Evolutionary conservation across 2,329 filamentous ascomycete genomes (phyloP).

Genomic region (Fusarium secorum): DNA sequence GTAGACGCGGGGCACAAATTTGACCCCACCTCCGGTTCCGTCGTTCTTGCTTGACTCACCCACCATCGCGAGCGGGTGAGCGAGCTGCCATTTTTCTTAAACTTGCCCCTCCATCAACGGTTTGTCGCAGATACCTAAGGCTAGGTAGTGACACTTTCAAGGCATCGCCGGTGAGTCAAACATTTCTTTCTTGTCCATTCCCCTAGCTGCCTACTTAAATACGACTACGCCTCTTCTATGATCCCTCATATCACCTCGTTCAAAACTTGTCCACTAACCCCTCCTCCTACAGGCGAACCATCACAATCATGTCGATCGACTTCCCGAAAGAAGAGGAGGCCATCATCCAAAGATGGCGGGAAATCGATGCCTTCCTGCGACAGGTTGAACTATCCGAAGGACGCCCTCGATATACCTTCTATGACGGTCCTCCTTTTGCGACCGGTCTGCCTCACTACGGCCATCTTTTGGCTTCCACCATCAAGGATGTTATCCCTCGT

Average conservation of each 20-base stretch:
- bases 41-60: slow-evolving; percentile 42
- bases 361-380: slow-evolving; percentile 88
- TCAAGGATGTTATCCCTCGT: slow-evolving; percentile 95
- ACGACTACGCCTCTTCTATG: neutral
- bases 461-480: slow-evolving; percentile 88
- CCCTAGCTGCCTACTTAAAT: neutral
- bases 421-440: slow-evolving; percentile 84
- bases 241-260: neutral
- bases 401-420: slow-evolving; percentile 89
- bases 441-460: slow-evolving; percentile 73
- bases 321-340: slow-evolving; percentile 92
- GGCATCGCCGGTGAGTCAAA: slow-evolving; percentile 25
- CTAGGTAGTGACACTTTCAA: slow-evolving; percentile 11
- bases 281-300: slow-evolving; percentile 15
- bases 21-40: slow-evolving; percentile 32
- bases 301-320: slow-evolving; percentile 77
- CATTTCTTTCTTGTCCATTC: neutral
- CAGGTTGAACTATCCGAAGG: slow-evolving; percentile 86
- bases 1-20: slow-evolving; percentile 38
- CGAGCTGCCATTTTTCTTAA: slow-evolving; percentile 33
- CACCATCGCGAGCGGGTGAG: slow-evolving; percentile 32
- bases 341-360: slow-evolving; percentile 85
- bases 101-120: slow-evolving; percentile 41
- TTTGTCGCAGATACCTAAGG: slow-evolving; percentile 16
- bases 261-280: slow-evolving; percentile 17